These are phyloP conservation scores for Nakazawaea ishiwadae DNA, from an alignment of 805 yeast species.

Conservation along the genomic window DNA sequence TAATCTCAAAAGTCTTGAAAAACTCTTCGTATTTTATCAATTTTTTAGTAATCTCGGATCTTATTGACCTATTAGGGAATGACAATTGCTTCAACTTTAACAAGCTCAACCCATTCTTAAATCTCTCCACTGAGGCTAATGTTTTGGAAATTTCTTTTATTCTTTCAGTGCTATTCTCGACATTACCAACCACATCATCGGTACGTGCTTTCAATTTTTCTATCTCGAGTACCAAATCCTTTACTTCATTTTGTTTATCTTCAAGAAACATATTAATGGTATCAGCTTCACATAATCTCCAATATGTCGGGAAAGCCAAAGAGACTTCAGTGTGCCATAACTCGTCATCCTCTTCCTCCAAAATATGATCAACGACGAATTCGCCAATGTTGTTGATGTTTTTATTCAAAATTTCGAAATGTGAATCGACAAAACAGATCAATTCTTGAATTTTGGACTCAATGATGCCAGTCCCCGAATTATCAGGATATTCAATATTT, in stretches of 20 bases:
- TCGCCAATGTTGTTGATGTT: slow-evolving; percentile 18
- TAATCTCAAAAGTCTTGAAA: slow-evolving; percentile 19
- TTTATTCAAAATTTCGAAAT: slow-evolving; percentile 20
- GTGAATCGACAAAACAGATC: slow-evolving; percentile 25
- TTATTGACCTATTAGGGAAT: slow-evolving; percentile 16
- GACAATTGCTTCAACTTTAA: slow-evolving; percentile 16
- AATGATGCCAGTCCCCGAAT: slow-evolving; percentile 14
- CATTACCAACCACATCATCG: not conserved
- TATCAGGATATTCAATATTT: slow-evolving; percentile 6
- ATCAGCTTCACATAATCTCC: slow-evolving; percentile 26
- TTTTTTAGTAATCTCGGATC: slow-evolving; percentile 13
- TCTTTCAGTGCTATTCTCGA: not conserved
- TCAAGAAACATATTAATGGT: slow-evolving; percentile 14
- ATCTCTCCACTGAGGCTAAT: not conserved
- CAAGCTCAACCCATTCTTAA: not conserved
- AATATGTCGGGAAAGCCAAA: slow-evolving; percentile 19
- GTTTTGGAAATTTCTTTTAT: not conserved
- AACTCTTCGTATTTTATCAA: slow-evolving; percentile 11
- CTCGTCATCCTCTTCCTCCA: slow-evolving; percentile 17
- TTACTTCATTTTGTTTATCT: not conserved
- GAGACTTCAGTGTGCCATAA: slow-evolving; percentile 20
- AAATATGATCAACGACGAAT: slow-evolving; percentile 23
- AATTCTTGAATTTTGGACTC: slow-evolving; percentile 22
- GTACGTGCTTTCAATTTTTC: not conserved
- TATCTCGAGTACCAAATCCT: not conserved